phyloP scores from a whole-genome alignment of 1,284 basidiomycete genomes.

The Amylostereum chailletii region DNA sequence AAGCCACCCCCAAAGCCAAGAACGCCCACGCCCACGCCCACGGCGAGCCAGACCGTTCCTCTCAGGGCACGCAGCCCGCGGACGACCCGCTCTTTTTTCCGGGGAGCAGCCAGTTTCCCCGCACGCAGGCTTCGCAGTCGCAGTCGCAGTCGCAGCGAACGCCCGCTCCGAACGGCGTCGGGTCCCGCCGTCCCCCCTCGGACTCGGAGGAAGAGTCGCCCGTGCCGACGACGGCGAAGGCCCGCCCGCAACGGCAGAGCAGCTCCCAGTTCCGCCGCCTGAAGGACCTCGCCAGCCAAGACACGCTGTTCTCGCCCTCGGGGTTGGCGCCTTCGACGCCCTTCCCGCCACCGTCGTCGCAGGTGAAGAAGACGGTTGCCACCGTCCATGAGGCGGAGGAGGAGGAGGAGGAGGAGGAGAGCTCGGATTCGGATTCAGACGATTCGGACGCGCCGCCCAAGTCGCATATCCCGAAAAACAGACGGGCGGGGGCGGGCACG shows the following conservation, averaged over 20 bases:
- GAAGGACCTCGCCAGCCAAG: slow-evolving; percentile 42
- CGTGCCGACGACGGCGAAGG: slow-evolving; percentile 21
- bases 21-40: neutral
- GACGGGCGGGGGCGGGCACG: slow-evolving; percentile 38
- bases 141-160: slow-evolving; percentile 31
- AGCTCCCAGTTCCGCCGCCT: slow-evolving; percentile 33
- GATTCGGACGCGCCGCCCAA: slow-evolving; percentile 19
- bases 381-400: slow-evolving; percentile 24
- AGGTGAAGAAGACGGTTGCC: slow-evolving; percentile 24
- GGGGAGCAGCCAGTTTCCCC: slow-evolving; percentile 19
- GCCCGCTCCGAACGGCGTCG: slow-evolving; percentile 5
- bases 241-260: slow-evolving; percentile 16
- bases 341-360: slow-evolving; percentile 17
- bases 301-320: slow-evolving; percentile 24
- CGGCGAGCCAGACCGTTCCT: neutral
- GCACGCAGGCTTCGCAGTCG: slow-evolving; percentile 15
- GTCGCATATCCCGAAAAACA: slow-evolving; percentile 51
- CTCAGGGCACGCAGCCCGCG: neutral
- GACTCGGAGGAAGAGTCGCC: slow-evolving; percentile 28
- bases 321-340: slow-evolving; percentile 12
- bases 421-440: slow-evolving; percentile 30
- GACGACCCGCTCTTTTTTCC: slow-evolving; percentile 23
- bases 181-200: slow-evolving; percentile 10
- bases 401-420: slow-evolving; percentile 25
- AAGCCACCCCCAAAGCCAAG: slow-evolving; percentile 5